Base-by-base conservation (phyloP, 2,329 filamentous ascomycete genomes). In the Talaromyces atroroseus region DNA sequence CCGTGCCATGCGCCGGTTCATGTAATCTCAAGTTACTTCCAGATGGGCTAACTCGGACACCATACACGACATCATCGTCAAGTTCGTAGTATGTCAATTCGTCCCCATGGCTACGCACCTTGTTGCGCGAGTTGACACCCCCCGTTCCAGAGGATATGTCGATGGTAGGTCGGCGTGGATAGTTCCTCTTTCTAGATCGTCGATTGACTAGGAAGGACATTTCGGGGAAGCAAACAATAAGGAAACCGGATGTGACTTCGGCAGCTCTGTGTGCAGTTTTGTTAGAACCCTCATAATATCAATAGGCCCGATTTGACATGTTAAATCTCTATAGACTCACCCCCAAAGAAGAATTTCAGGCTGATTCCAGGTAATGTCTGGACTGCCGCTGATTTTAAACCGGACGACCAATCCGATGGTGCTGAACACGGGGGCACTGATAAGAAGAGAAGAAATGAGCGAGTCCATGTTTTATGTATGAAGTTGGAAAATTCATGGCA, bases 271-370 rank as follows among this genome's bases (percentile, higher is more conserved):
- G n/a, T 26, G 12, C 24, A 26, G 24, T 44, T 32, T 44, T 42
- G 45, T 56, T 45, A 52, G 46, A 23, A 32, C 24, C n/a, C 23
- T 2, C 21, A 36, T 23, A 14, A 23, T 21, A n/a, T 4, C 12
- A 8, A 23, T 14, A n/a, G 26, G 34, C 5, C 10, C 5, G 8
- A 14, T 12, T 32, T 12, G 8, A 36, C 26, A 4, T 29, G 26
- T 16, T 11, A 8, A 29, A 16, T 36, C 32, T 36, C 12, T 36
- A 3, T 16, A 36, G 26, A 46, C 53, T 40, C 32, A 59, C 57
- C 53, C 57, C 57, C 57, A 59, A 20, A 59, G 54, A 46, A 59
- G 54, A 49, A 59, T 59, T 34, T 56, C 52, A 21, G 57, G 57
- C 10, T 59, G 18, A 21, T 56, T 59, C 57, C 57, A 59, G 20